Evolutionary conservation across 1,284 basidiomycete genomes (phyloP), one percentile per base, ranked within the genome.

Genomic region (Ganoderma boninense): DNA sequence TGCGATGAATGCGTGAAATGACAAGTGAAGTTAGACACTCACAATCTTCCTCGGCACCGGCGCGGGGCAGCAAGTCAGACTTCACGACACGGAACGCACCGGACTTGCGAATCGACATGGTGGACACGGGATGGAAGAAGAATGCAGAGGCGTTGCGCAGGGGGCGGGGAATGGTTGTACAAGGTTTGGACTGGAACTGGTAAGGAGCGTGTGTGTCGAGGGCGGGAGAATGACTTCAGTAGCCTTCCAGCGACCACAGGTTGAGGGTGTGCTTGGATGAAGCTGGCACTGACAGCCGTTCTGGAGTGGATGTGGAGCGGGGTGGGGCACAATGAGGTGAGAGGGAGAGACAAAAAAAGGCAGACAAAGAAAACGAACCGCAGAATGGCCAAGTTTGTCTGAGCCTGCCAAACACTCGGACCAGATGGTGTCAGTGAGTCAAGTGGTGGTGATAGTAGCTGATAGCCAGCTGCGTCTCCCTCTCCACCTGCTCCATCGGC

Each of bases 181-280:
- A 40, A 16, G 38, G n/a, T 46, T 44, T 35, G 43, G 57, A 40
- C 38, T 8, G 8, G 38, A 40, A 54, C 44, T 56, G 35, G 64
- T 70, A 72, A 74, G 60, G 73, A 74, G 64, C 65, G 73, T 74
- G 69, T 57, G 63, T 61, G 70, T 72, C 64, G 70, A 63, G 59
- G 63, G 68, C n/a, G 35, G 40, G 70, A 59, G 69, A 64, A 68
- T 63, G 56, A 67, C 69, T 69, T 71, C 71, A 56, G 73, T 72
- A 68, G 71, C 62, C 73, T 72, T 66, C 73, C 73, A 69, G 73
- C 71, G 71, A 74, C 73, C 73, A 74, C 69, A 54, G 71, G 67
- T 42, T 20, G 69, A 63, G 49, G 54, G 43, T 35, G 60, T 40
- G 29, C 40, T 43, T 43, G 65, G 65, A 67, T 29, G 61, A 64